Evolutionary conservation across 805 yeast species (phyloP), one percentile per base, ranked within the genome.

Genomic region (Kodamaea restingae): DNA sequence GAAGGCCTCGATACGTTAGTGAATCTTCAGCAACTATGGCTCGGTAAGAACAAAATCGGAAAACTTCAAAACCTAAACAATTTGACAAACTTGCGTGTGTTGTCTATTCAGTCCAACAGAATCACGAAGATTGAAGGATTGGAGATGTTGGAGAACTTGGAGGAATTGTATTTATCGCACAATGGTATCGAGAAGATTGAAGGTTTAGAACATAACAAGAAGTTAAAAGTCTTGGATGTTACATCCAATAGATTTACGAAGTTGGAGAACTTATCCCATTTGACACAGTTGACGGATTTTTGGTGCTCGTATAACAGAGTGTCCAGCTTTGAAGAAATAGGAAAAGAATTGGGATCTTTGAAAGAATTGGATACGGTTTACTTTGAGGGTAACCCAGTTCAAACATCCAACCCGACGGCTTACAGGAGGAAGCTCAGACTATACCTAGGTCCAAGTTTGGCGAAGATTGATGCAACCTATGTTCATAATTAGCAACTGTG

Each of bases 341-440:
- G 78, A 37, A 58, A 72, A 15, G 81, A 87, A 55, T 70, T 93
- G 43, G 78, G 80, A 10, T 65, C 66, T 28, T 65, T 87, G 37
- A 75, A 78, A 1, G 67, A 74, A 4, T 67, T 93, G 38, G 95
- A 88, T 37, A 88, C 96, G 0, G 95, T 93, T 4, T 93, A 93
- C 56, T 79, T 93, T 47, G 98, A 93, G 62, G 91, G 93, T 7
- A 91, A 91, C 55, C 98, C 98, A 3, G 58, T 93, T 14, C 96
- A 93, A 52, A 49, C 63, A 20, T 57, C 74, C 15, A 83, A 84
- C 49, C 78, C 79, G n/a, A 80, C 93, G 1, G 80, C 88, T 37
- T 93, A 93, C 58, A 73, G 97, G 53, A 78, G 93, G 54, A 93
- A 93, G 58, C 56, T 93, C 34, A 77, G 76, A 48, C 68, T 93